These are phyloP conservation scores for Daldinia eschscholtzii DNA, from an alignment of 2,329 filamentous ascomycete genomes.

Conservation along the genomic window DNA sequence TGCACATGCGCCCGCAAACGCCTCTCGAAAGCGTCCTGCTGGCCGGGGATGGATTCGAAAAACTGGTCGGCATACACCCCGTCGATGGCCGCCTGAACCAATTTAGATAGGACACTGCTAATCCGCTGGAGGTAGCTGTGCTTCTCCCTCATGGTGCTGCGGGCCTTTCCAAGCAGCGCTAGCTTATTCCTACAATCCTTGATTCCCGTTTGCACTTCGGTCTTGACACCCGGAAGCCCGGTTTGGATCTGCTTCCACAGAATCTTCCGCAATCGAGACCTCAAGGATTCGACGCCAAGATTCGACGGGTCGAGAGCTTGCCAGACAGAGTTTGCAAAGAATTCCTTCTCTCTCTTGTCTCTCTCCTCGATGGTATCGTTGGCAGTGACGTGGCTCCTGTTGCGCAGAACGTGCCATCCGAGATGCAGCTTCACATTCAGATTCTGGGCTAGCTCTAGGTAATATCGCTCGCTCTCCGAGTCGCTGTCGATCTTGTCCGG, in stretches of 20 bases:
- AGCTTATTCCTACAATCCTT: slow-evolving; percentile 53
- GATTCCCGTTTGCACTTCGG: slow-evolving; percentile 52
- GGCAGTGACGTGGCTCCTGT: slow-evolving; percentile 52
- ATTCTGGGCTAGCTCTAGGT: slow-evolving; percentile 50
- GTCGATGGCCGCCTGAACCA: slow-evolving; percentile 57
- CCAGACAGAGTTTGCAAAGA: slow-evolving; percentile 52
- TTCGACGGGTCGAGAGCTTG: slow-evolving; percentile 40
- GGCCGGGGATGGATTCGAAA: slow-evolving; percentile 53
- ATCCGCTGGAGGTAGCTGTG: slow-evolving; percentile 57
- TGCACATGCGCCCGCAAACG: slow-evolving; percentile 47
- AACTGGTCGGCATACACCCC: slow-evolving; percentile 60
- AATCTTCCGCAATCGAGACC: slow-evolving; percentile 57
- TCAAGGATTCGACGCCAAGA: slow-evolving; percentile 57
- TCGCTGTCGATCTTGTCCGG: slow-evolving; percentile 53
- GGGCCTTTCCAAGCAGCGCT: slow-evolving; percentile 57
- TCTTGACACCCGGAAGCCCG: slow-evolving; percentile 52
- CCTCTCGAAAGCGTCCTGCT: slow-evolving; percentile 46
- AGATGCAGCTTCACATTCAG: slow-evolving; percentile 52
- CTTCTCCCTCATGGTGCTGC: slow-evolving; percentile 58
- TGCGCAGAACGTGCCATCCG: slow-evolving; percentile 58
- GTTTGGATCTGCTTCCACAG: slow-evolving; percentile 53
- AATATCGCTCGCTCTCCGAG: slow-evolving; percentile 50
- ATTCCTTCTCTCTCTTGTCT: slow-evolving; percentile 52
- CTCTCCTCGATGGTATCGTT: slow-evolving; percentile 49
- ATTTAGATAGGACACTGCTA: slow-evolving; percentile 54